These are phyloP conservation scores for Trametes elegans DNA, from an alignment of 768 basidiomycete species.

Conservation along the genomic window DNA sequence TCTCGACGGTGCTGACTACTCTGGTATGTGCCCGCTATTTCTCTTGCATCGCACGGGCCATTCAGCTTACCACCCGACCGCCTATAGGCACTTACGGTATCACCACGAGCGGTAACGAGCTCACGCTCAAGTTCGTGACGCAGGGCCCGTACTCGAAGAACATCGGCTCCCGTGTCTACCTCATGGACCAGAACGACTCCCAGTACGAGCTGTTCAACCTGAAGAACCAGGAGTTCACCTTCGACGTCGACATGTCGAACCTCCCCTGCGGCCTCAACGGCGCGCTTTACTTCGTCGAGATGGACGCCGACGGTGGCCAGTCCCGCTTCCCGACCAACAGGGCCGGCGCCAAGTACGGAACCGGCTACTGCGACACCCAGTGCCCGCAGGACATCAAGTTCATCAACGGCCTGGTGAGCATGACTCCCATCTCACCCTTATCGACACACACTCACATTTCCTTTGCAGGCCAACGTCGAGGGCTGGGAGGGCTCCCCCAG, in stretches of 20 bases:
- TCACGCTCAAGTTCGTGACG: constrained; percentile 36
- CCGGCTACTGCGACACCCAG: constrained; percentile 66
- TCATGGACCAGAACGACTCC: constrained; percentile 40
- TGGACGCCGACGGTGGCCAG: constrained; percentile 57
- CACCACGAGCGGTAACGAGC: constrained; percentile 32
- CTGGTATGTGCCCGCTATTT: constrained; percentile 4
- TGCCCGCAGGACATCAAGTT: constrained; percentile 60
- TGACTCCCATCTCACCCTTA: not conserved
- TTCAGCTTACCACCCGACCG: not conserved
- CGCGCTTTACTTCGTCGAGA: constrained; percentile 58
- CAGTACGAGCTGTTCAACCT: constrained; percentile 50
- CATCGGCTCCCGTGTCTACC: constrained; percentile 45
- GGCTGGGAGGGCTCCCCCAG: constrained; percentile 27
- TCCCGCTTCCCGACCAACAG: constrained; percentile 50
- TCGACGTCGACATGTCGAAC: constrained; percentile 58
- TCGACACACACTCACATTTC: constrained; percentile 13
- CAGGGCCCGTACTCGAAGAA: constrained; percentile 26
- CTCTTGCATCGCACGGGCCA: no score
- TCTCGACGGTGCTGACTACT: constrained; percentile 36
- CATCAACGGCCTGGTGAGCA: constrained; percentile 50
- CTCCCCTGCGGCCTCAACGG: constrained; percentile 61
- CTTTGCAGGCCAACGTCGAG: constrained; percentile 30
- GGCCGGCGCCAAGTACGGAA: constrained; percentile 60
- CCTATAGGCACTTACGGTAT: constrained; percentile 35
- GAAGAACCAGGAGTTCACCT: constrained; percentile 55